Base-by-base conservation (phyloP, 164 flowering plant genomes). In the Pachysandra terminalis region DNA sequence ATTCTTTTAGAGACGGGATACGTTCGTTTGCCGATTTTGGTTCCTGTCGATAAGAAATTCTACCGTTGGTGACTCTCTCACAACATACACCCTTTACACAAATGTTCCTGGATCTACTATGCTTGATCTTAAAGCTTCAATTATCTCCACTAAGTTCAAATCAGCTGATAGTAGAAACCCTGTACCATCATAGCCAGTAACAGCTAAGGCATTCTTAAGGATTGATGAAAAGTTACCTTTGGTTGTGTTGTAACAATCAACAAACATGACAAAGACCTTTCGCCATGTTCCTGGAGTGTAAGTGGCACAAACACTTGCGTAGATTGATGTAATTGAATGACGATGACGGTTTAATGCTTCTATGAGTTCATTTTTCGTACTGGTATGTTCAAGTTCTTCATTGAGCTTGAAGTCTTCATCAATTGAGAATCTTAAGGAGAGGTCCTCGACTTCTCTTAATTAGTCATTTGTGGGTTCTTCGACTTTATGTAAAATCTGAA, bases 401-500 rank as follows among this genome's bases (percentile, higher is more conserved):
- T 76, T 83, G 19, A 70, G 62, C 76, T 87, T 87, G 74, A 84
- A 61, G 23, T 89, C 91, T 60, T 72, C 81, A 55, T 89, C 97
- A 12, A 87, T 60, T 15, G 97, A 89, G 74, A 91, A 85, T 61
- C 77, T 81, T 37, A 91, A 65, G 56, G 95, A 89, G 35, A 91
- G 85, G 75, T 91, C 97, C 49, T 86, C 88, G 2, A 91, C 83
- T 58, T 85, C 97, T 60, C 77, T 80, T 19, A 91, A 32, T 90
- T 80, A 91, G 54, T 91, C 95, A 61, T 88, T 87, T 83, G 87
- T 80, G 16, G 97, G 92, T 72, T 90, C 97, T 72, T 88, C 91
- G 1, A 73, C 75, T 37, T 56, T 49, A 26, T 80, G 82, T 37
- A 71, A 78, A 61, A 84, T 74, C 68, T 82, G 82, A 32, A 82